Conservation (phyloP, 2,329 filamentous ascomycete species). For the Aureobasidium lini region DNA sequence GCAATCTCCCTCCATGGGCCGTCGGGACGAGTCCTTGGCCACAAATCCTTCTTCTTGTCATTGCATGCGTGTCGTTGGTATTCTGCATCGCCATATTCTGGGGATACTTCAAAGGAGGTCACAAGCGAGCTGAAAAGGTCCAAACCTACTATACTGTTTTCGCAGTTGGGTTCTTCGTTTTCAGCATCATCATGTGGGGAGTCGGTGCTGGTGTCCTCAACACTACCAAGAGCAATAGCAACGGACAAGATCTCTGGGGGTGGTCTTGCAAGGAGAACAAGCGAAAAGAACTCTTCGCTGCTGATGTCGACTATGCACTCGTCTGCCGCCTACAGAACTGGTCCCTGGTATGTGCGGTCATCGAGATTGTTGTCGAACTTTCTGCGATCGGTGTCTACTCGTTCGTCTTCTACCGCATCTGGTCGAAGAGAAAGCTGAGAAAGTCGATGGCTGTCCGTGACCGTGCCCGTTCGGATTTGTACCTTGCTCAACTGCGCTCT, state of each 20-base stretch:
- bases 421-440: conserved; percentile 87
- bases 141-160: conserved; percentile 94
- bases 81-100: conserved; percentile 74
- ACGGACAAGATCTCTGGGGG: conserved; percentile 89
- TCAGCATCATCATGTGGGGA: conserved; percentile 88
- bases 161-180: conserved; percentile 85
- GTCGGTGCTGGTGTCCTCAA: conserved; percentile 80
- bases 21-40: conserved; percentile 75
- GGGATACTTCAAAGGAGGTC: conserved; percentile 82
- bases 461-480: conserved; percentile 87
- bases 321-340: conserved; percentile 93
- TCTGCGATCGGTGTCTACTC: conserved; percentile 90
- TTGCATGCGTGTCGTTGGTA: conserved; percentile 71
- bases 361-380: conserved; percentile 87
- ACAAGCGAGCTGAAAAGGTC: conserved; percentile 82
- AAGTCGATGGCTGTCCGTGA: conserved; percentile 97
- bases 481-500: conserved; percentile 60
- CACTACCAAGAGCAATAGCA: conserved; percentile 61
- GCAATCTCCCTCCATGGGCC: conserved; percentile 80
- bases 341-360: conserved; percentile 92
- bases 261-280: conserved; percentile 95
- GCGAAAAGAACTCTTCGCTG: conserved; percentile 65
- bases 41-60: conserved; percentile 71
- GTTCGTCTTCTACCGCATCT: conserved; percentile 94
- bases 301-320: conserved; percentile 80